phyloP scores from a whole-genome alignment of 805 yeast genomes.

The Teunomyces tritomae region DNA sequence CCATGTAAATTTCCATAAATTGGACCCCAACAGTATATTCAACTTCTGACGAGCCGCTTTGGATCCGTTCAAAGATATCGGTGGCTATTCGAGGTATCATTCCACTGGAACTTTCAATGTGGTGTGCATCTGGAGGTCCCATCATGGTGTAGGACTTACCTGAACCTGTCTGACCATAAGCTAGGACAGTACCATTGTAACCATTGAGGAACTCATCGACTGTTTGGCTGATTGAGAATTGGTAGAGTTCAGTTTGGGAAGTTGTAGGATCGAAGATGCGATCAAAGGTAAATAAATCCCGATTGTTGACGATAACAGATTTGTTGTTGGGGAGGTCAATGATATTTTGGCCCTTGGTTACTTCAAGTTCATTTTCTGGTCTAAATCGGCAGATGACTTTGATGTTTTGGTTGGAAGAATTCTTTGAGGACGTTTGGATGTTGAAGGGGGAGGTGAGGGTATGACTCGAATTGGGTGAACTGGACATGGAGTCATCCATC shows the following conservation, averaged over 20 bases:
- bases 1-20: slow-evolving; percentile 80
- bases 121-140: slow-evolving; percentile 45
- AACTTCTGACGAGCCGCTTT: slow-evolving; percentile 42
- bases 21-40: slow-evolving; percentile 70
- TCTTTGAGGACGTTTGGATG: neutral
- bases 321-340: slow-evolving; percentile 23
- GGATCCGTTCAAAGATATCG: slow-evolving; percentile 56
- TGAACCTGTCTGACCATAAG: slow-evolving; percentile 78
- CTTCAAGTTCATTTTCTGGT: slow-evolving; percentile 47
- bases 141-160: slow-evolving; percentile 79
- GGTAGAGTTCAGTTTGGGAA: slow-evolving; percentile 57
- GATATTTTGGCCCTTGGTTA: slow-evolving; percentile 15
- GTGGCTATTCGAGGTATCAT: slow-evolving; percentile 71
- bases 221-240: slow-evolving; percentile 56
- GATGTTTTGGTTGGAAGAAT: slow-evolving; percentile 33
- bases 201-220: slow-evolving; percentile 73
- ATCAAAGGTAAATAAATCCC: slow-evolving; percentile 57
- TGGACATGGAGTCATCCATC: neutral
- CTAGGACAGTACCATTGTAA: slow-evolving; percentile 71
- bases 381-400: slow-evolving; percentile 73
- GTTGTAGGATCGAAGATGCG: slow-evolving; percentile 53
- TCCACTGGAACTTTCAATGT: slow-evolving; percentile 45
- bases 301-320: slow-evolving; percentile 26
- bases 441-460: slow-evolving; percentile 2
- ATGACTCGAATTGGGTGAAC: neutral